Evolutionary conservation across 2,329 filamentous ascomycete species (phyloP).

Genomic region (Scytalidium sp.): DNA sequence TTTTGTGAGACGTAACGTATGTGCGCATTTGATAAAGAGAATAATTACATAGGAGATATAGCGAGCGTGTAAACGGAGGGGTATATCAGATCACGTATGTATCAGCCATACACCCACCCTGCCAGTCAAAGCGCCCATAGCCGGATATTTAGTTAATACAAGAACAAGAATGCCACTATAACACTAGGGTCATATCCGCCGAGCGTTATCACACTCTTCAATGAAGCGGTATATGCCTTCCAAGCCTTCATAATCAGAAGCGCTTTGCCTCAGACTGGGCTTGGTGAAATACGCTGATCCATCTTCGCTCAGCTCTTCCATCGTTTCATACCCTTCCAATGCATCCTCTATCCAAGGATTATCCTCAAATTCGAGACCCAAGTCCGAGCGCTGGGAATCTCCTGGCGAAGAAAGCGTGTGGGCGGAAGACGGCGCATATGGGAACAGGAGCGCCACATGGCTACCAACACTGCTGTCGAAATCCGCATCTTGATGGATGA

Average conservation of each 20-base stretch:
- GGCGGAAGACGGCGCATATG: conserved; percentile 70
- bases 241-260: conserved; percentile 56
- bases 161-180: neutral
- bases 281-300: conserved; percentile 26
- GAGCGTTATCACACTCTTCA: conserved; percentile 53
- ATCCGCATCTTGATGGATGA: conserved; percentile 72
- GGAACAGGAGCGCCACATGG: conserved; percentile 76
- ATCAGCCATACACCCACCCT: no score
- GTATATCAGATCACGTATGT: neutral
- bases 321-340: conserved; percentile 26
- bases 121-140: no score
- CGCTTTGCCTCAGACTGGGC: conserved; percentile 27
- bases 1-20: neutral
- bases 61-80: neutral
- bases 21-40: neutral
- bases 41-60: neutral
- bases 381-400: conserved; percentile 39
- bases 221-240: conserved; percentile 67
- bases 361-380: conserved; percentile 30
- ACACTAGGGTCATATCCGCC: conserved; percentile 10
- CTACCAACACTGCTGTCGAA: conserved; percentile 68
- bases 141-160: no score
- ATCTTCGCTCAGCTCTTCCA: conserved; percentile 22
- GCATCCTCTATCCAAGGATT: conserved; percentile 23
- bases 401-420: conserved; percentile 22